Evolutionary conservation across 2,329 filamentous ascomycete genomes (phyloP).

Genomic region (Colletotrichum scovillei): DNA sequence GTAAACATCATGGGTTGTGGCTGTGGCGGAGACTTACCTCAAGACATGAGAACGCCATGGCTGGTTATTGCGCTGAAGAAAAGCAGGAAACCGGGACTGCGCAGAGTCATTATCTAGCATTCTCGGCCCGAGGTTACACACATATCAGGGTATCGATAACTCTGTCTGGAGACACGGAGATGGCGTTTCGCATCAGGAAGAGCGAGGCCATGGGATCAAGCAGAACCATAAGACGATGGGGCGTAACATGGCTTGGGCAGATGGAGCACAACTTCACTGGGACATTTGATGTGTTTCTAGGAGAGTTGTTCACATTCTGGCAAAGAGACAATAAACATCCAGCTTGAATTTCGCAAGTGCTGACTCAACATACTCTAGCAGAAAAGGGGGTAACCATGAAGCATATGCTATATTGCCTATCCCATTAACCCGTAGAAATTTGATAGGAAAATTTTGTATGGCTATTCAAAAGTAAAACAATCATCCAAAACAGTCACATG

Average conservation of each 20-base stretch:
- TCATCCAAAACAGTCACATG: background rate
- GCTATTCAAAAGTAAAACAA: background rate
- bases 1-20: background rate
- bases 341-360: background rate
- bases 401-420: background rate
- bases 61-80: conserved; percentile 3
- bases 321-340: background rate
- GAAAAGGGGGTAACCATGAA: background rate
- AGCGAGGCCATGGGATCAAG: background rate
- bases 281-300: background rate
- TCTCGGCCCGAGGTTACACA: conserved; percentile 11
- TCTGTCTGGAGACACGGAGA: background rate
- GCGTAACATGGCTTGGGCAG: background rate
- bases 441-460: background rate
- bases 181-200: background rate
- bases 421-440: background rate
- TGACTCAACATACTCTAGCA: background rate
- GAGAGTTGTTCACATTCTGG: background rate
- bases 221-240: background rate
- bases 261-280: background rate
- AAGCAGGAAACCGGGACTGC: conserved; percentile 22
- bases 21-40: background rate
- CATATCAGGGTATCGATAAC: background rate
- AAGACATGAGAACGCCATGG: conserved; percentile 27
- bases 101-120: conserved; percentile 8